A percentile compares a stretch with the other conserved stretches of the same genome.
These are phyloP conservation scores for Rhodosporidiobolus sp. DNA, from an alignment of 768 basidiomycete genomes.

Conservation along the genomic window DNA sequence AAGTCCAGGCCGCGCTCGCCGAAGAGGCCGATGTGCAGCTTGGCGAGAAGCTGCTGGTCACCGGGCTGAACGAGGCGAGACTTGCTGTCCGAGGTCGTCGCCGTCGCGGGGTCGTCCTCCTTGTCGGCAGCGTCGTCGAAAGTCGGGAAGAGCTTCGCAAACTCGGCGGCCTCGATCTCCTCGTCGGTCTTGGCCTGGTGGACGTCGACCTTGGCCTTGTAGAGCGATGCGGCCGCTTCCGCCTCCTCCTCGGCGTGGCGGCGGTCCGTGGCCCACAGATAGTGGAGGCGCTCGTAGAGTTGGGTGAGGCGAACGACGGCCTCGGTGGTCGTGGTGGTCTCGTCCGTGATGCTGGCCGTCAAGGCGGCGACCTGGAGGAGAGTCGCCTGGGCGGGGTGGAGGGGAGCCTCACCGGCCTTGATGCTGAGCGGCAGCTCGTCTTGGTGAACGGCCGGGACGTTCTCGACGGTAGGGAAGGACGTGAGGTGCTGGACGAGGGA, in stretches of 20 bases:
- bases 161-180: conserved; percentile 77
- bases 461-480: conserved; percentile 39
- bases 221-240: conserved; percentile 67
- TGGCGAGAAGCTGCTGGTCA: conserved; percentile 30
- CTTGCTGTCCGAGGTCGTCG: background rate
- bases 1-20: background rate
- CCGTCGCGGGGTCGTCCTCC: background rate
- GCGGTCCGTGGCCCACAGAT: conserved; percentile 81
- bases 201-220: conserved; percentile 62
- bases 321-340: background rate
- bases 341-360: conserved; percentile 51
- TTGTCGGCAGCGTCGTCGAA: conserved; percentile 54
- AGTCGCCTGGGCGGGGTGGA: conserved; percentile 31
- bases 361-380: conserved; percentile 44
- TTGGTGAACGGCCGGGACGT: background rate
- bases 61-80: conserved; percentile 24
- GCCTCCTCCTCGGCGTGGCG: conserved; percentile 65
- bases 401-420: conserved; percentile 35
- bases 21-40: conserved; percentile 31
- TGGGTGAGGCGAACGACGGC: conserved; percentile 52
- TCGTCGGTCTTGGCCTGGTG: conserved; percentile 63
- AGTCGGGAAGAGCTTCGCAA: conserved; percentile 77
- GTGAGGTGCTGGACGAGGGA: conserved; percentile 37
- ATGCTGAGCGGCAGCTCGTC: conserved; percentile 37
- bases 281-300: conserved; percentile 65